Base-by-base conservation (phyloP, 345 rosid genomes). In the Camelina laxa region DNA sequence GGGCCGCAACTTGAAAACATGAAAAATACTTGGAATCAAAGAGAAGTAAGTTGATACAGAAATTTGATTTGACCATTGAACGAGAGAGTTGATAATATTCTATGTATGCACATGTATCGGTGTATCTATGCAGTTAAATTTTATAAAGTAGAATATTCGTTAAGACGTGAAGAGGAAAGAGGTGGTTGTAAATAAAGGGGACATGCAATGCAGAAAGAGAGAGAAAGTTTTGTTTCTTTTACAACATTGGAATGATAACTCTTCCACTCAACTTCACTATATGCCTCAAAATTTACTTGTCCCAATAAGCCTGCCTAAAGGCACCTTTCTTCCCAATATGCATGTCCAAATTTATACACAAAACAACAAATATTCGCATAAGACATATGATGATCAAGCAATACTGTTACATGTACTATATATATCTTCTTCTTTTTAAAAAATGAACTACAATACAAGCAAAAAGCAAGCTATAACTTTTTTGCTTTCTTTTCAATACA, bases 281-380 rank as follows among this genome's bases (percentile, higher is more conserved):
- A 65, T 78, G 47, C 67, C 60, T 60, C 65, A 20, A 39, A 31
- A 30, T 72, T 78, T 78, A 72, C 73, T 72, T 78, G 68, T 78
- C 77, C 81, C 81, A 36, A 72, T 78, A 78, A 73, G 81, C 77
- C 81, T 78, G 77, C 81, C 38, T 70, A 72, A 78, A 78, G 77
- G 9, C 15, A 78, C 68, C 69, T 65, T 66, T 72, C 77, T 65
- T 60, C 73, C 36, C 42, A 12, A 76, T 76, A 62, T 75, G 65
- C 79, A 69, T 75, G 58, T 69, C 69, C 75, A 61, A 31, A 39
- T 68, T 75, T 41, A 75, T 67, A 60, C 73, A 59, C 56, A n/a
- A 67, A 59, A 58, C 44, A 24, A 17, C 67, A 58, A 48, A 48
- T 27, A 66, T 58, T 65, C 57, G 48, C 58, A 44, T 63, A 9